A percentile compares a stretch with the other conserved stretches of the same genome.
phyloP scores from a whole-genome alignment of 352 stramenopile species.

The Blastocystis sp. region DNA sequence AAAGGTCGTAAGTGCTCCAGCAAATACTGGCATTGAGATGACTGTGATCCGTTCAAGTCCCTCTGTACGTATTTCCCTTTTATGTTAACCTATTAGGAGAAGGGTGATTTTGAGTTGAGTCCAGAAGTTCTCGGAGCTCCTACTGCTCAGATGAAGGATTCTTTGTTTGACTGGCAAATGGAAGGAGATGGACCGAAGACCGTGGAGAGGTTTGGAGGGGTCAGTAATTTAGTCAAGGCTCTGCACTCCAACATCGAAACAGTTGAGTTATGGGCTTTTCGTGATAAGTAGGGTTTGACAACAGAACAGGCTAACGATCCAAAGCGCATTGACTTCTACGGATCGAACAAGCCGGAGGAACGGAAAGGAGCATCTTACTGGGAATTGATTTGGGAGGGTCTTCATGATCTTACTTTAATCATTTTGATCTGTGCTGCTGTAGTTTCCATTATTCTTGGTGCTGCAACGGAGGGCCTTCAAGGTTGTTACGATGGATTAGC shows the following conservation, averaged over 20 bases:
- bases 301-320: slow-evolving; percentile 54
- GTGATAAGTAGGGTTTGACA: slow-evolving; percentile 47
- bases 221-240: slow-evolving; percentile 20
- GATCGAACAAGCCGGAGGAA: slow-evolving; percentile 68
- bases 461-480: slow-evolving; percentile 73
- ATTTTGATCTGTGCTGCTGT: slow-evolving; percentile 80
- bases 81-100: too few species aligned
- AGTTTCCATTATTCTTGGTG: slow-evolving; percentile 78
- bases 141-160: slow-evolving; percentile 52
- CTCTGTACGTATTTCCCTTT: too few species aligned
- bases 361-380: slow-evolving; percentile 66
- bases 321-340: slow-evolving; percentile 65
- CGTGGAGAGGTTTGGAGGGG: slow-evolving; percentile 47
- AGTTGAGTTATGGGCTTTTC: background rate
- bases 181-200: slow-evolving; percentile 45
- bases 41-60: too few species aligned
- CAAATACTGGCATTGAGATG: too few species aligned
- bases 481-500: slow-evolving; percentile 83
- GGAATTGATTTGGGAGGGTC: slow-evolving; percentile 82
- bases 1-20: background rate
- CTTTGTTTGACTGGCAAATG: slow-evolving; percentile 66
- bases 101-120: background rate
- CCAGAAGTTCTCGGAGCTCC: slow-evolving; percentile 58
- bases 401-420: slow-evolving; percentile 84
- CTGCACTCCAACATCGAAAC: slow-evolving; percentile 62